A percentile compares a stretch with the other conserved stretches of the same genome.
Evolutionary conservation across 805 yeast genomes (phyloP).

Genomic region (Cyberlindnera xylosilytica): DNA sequence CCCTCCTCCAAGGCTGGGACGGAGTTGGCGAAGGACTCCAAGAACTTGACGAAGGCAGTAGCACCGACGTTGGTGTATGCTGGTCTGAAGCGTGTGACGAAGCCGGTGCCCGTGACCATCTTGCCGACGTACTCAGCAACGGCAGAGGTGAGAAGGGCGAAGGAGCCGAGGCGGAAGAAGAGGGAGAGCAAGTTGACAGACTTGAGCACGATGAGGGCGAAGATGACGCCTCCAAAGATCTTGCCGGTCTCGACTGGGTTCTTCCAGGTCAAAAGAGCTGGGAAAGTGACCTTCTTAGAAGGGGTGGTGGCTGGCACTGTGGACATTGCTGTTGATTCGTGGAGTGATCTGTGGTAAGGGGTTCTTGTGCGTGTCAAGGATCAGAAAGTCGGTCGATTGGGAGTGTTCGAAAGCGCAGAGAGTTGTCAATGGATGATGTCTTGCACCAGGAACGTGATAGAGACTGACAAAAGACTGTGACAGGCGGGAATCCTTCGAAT

Average conservation of each 20-base stretch:
- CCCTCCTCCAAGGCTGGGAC: conserved; percentile 50
- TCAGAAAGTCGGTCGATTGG: background rate
- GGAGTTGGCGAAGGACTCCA: conserved; percentile 42
- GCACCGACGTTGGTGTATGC: conserved; percentile 41
- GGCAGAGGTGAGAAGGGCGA: conserved; percentile 61
- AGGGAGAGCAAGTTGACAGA: conserved; percentile 59
- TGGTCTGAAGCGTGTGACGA: conserved; percentile 75
- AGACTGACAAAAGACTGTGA: too few species aligned
- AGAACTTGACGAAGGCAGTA: conserved; percentile 35
- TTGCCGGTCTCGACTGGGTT: conserved; percentile 76
- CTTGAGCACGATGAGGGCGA: conserved; percentile 54
- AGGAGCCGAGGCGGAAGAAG: conserved; percentile 56
- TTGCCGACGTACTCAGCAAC: conserved; percentile 76
- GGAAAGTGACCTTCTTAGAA: conserved; percentile 14
- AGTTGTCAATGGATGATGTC: background rate
- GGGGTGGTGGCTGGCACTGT: conserved; percentile 9
- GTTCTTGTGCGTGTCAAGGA: background rate
- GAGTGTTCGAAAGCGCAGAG: background rate
- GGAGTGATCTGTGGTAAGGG: background rate
- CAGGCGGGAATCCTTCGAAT: background rate
- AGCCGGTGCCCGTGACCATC: conserved; percentile 69
- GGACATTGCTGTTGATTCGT: conserved; percentile 9
- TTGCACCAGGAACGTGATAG: too few species aligned
- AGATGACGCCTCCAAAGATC: conserved; percentile 62
- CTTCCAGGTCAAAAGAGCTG: conserved; percentile 63